A percentile compares a stretch with the other conserved stretches of the same genome.
These are phyloP conservation scores for Oryza officinalis DNA, from an alignment of 176 grass and related monocot species.

Conservation along the genomic window DNA sequence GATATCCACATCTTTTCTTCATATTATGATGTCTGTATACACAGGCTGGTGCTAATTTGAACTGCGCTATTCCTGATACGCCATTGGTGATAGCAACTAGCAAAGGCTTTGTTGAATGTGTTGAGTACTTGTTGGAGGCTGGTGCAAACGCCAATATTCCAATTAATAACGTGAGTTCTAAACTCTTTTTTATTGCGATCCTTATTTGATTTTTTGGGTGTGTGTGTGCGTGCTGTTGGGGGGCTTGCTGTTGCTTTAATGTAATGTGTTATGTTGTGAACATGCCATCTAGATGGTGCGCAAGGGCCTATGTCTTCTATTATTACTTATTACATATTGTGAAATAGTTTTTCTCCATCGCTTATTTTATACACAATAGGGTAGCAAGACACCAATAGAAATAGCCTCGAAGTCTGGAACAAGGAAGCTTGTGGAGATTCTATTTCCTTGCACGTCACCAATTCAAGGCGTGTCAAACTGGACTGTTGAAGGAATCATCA, in stretches of 20 bases:
- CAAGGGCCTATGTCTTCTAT: not conserved
- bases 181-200: not conserved
- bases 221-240: too few species aligned
- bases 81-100: constrained; percentile 39
- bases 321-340: not conserved
- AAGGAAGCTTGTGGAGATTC: constrained; percentile 37
- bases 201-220: not conserved
- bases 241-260: too few species aligned
- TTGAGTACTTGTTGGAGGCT: constrained; percentile 35
- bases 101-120: constrained; percentile 34
- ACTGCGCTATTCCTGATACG: constrained; percentile 33
- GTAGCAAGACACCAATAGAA: constrained; percentile 25
- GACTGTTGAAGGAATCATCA: constrained; percentile 47
- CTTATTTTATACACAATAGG: constrained; percentile 9
- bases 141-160: constrained; percentile 46
- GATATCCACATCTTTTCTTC: not conserved
- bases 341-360: not conserved
- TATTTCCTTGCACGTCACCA: constrained; percentile 40
- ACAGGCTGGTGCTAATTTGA: constrained; percentile 52
- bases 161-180: constrained; percentile 24
- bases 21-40: not conserved
- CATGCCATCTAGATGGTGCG: not conserved
- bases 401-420: constrained; percentile 35
- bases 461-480: constrained; percentile 35
- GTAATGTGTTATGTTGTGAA: not conserved